Evolutionary conservation across 139 green algal species (phyloP).

Genomic region (Chlamydomonas asymmetrica): DNA sequence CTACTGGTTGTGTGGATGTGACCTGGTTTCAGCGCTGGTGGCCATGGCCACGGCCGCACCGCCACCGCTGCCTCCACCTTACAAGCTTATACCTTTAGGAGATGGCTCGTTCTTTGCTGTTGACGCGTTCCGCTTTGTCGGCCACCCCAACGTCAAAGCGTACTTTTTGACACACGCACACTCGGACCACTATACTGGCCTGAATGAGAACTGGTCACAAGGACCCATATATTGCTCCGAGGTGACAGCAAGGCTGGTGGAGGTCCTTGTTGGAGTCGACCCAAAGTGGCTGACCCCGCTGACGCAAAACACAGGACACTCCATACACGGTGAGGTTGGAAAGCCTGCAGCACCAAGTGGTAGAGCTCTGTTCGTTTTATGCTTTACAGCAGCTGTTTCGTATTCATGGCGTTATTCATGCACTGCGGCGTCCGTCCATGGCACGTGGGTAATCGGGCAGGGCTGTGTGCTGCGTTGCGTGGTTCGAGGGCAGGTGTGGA

Average conservation of each 20-base stretch:
- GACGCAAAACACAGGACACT: conserved; percentile 39
- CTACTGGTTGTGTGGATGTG: not conserved
- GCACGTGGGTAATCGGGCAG: not conserved
- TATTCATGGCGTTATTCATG: too few species aligned
- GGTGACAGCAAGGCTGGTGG: conserved; percentile 62
- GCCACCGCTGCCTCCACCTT: not conserved
- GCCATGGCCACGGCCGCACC: not conserved
- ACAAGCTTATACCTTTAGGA: conserved; percentile 49
- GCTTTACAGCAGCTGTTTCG: too few species aligned
- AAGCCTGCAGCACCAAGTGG: too few species aligned
- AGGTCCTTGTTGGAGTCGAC: conserved; percentile 54
- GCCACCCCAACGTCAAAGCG: conserved; percentile 30
- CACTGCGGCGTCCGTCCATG: not conserved
- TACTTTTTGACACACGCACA: conserved; percentile 72
- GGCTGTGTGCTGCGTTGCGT: not conserved
- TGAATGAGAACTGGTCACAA: conserved; percentile 66
- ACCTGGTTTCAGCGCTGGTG: not conserved
- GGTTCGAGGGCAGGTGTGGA: conserved; percentile 44
- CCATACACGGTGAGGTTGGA: conserved; percentile 54
- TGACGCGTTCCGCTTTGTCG: conserved; percentile 40
- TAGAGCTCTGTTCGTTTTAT: too few species aligned
- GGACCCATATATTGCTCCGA: conserved; percentile 82
- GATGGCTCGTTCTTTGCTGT: conserved; percentile 32
- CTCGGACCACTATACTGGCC: conserved; percentile 83
- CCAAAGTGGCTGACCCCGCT: conserved; percentile 43